phyloP scores from a whole-genome alignment of 129 eudicot species.

The Tagetes erecta region DNA sequence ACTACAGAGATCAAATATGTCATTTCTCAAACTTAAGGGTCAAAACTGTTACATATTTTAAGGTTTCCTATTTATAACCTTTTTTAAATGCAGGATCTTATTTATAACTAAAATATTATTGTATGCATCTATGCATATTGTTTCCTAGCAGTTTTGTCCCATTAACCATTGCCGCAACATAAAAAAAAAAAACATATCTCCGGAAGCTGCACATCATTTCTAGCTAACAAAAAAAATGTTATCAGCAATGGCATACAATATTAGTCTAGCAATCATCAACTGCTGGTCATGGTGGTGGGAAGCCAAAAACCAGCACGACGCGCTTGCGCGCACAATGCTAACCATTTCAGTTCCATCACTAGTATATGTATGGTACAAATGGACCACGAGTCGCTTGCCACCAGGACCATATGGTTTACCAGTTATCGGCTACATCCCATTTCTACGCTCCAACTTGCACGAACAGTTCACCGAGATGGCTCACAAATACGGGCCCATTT shows the following conservation, averaged over 20 bases:
- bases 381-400: slow-evolving; percentile 19
- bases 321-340: slow-evolving; percentile 12
- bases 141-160: background rate
- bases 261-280: slow-evolving; percentile 4
- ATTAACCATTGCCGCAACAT: background rate
- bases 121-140: background rate
- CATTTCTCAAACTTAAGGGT: no score
- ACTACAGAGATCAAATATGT: no score
- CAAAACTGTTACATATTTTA: no score
- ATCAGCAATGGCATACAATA: slow-evolving; percentile 10
- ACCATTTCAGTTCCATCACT: slow-evolving; percentile 18
- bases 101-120: no score
- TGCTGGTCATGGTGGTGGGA: slow-evolving; percentile 30
- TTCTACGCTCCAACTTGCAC: slow-evolving; percentile 40
- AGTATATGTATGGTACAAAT: slow-evolving; percentile 11
- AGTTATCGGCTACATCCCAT: slow-evolving; percentile 39
- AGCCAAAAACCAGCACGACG: slow-evolving; percentile 15
- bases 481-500: slow-evolving; percentile 36
- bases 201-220: background rate
- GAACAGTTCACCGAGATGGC: slow-evolving; percentile 38
- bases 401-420: slow-evolving; percentile 47
- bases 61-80: no score
- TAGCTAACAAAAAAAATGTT: slow-evolving; percentile 10
- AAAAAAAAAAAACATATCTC: background rate
- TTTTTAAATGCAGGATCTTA: no score